A percentile compares a stretch with the other conserved stretches of the same genome.
phyloP scores from a whole-genome alignment of 2,329 filamentous ascomycete species.

The Drechmeria coniospora region DNA sequence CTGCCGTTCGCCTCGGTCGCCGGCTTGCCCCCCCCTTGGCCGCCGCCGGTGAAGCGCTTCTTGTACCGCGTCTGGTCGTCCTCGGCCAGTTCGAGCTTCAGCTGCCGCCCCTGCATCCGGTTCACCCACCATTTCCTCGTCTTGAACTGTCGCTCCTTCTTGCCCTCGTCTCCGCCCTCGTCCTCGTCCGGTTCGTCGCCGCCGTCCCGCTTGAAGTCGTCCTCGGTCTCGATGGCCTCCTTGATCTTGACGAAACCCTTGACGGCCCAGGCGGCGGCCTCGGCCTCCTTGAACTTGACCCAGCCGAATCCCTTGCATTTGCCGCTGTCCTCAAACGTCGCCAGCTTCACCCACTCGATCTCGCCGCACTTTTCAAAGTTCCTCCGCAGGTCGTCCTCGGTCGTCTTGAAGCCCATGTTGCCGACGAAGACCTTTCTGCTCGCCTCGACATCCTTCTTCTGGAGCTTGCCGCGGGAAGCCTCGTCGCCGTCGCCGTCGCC shows the following conservation, averaged over 20 bases:
- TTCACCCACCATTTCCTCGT: constrained; percentile 73
- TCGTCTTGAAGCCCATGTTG: constrained; percentile 71
- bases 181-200: constrained; percentile 29
- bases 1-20: no score
- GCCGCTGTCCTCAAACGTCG: constrained; percentile 89
- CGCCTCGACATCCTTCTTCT: constrained; percentile 34
- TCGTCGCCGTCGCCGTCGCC: constrained; percentile 12
- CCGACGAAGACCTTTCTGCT: constrained; percentile 83
- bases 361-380: constrained; percentile 79
- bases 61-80: constrained; percentile 80
- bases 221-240: constrained; percentile 46
- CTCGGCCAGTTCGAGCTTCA: constrained; percentile 88
- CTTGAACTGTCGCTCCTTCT: constrained; percentile 36
- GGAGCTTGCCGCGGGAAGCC: constrained; percentile 16
- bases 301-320: constrained; percentile 98
- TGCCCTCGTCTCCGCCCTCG: constrained; percentile 24
- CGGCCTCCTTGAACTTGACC: constrained; percentile 75
- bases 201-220: constrained; percentile 39
- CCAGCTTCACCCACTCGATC: constrained; percentile 71
- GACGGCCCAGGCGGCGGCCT: constrained; percentile 53
- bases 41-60: constrained; percentile 76
- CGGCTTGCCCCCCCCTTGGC: constrained; percentile 12
- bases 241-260: constrained; percentile 65
- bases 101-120: constrained; percentile 58
- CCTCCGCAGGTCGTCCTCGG: constrained; percentile 61